Percentiles rank a stretch among this genome's conserved stretches.
Evolutionary conservation across 257 asterid genomes (phyloP).

Genomic region (Salvia splendens): DNA sequence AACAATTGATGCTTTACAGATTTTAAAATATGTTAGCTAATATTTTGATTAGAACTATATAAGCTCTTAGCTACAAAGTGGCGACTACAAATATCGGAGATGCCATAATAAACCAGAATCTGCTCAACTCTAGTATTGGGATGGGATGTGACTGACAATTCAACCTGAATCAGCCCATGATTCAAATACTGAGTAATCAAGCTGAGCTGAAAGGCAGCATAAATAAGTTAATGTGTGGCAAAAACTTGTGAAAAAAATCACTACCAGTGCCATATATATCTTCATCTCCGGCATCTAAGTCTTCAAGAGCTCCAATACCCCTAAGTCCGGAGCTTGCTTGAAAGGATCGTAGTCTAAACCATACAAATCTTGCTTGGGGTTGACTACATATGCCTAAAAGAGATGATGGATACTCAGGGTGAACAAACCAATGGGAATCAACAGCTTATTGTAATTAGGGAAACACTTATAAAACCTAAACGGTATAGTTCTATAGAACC

Average conservation of each 20-base stretch:
- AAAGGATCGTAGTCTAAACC: constrained; percentile 96
- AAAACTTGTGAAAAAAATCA: constrained; percentile 23
- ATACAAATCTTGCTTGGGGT: constrained; percentile 85
- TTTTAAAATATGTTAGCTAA: no score
- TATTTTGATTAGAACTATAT: no score
- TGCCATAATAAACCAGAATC: neutral
- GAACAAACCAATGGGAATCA: constrained; percentile 27
- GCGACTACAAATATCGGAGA: neutral
- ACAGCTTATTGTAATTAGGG: constrained; percentile 14
- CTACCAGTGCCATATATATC: constrained; percentile 85
- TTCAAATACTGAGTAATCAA: constrained; percentile 18
- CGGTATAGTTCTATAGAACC: constrained; percentile 60
- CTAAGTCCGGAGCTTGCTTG: constrained; percentile 98
- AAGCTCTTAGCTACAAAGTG: constrained; percentile 1
- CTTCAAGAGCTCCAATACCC: constrained; percentile 98
- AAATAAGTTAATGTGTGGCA: constrained; percentile 20
- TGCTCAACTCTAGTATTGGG: neutral
- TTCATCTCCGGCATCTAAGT: constrained; percentile 90
- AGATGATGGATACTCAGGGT: neutral
- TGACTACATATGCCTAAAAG: constrained; percentile 66
- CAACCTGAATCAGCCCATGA: neutral
- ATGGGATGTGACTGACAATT: neutral
- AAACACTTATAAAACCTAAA: constrained; percentile 45
- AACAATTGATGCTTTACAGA: no score
- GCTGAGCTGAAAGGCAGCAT: constrained; percentile 18